Base-by-base conservation (phyloP, 768 basidiomycete species). In the Mycena rebaudengoi region DNA sequence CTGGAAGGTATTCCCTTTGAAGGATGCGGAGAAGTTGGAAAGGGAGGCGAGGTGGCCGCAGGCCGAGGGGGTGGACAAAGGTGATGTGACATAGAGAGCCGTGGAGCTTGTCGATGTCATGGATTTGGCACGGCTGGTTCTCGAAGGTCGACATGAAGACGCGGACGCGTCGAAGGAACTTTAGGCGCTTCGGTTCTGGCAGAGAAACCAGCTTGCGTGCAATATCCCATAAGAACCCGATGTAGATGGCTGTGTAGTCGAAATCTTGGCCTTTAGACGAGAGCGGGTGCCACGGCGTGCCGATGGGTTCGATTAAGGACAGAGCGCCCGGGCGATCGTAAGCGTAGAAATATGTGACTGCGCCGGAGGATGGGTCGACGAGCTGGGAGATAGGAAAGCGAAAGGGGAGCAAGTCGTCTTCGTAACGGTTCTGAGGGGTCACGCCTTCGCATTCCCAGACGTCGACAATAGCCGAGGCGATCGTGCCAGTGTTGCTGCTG, bases 381-480 rank as follows among this genome's bases (percentile, higher is more conserved):
- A 20, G 8, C 4, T 2, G 16, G 6, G 25, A 25, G 26, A 33
- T 29, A 2, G 69, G 71, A 8, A 54, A 60, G 2, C 39, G 59
- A 21, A 76, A 69, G 8, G 73, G 26, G 8, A 69, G 51, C 45
- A 76, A 68, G 45, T 81, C 74, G 62, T 80, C 76, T 60, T 75
- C 70, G 32, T 71, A 71, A 62, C 75, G 69, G 16, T 67, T 41
- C 12, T 68, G 35, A 3, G 74, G 70, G 2, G 40, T 18, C 26
- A 74, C 55, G 3, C 62, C 65, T 23, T 70, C 62, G 0, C 53
- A 56, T 2, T 53, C 26, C 70, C 72, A 74, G n/a, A 80, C 79
- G 54, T 78, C 75, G 0, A 78, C 63, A 0, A 56, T 50, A 0
- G 74, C 71, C 37, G 75, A 74, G 0, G 70, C 73, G 11, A 76